phyloP scores from a whole-genome alignment of 768 basidiomycete genomes.

The Boletus reticulatus region DNA sequence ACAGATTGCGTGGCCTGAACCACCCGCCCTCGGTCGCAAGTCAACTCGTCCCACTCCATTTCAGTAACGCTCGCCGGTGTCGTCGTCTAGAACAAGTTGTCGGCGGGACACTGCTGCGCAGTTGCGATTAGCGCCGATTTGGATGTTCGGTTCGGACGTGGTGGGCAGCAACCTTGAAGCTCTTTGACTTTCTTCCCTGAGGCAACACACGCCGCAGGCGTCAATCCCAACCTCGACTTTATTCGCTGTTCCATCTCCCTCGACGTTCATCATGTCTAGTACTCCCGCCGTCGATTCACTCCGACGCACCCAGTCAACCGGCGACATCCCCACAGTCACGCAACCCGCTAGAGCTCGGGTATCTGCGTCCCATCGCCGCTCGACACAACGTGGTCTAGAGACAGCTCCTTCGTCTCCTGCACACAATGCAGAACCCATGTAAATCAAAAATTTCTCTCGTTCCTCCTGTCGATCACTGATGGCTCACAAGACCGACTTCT shows the following conservation, averaged over 20 bases:
- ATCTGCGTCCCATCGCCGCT: slow-evolving; percentile 29
- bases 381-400: slow-evolving; percentile 23
- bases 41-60: background rate
- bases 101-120: slow-evolving; percentile 9
- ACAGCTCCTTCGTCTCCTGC: slow-evolving; percentile 17
- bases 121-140: slow-evolving; percentile 16
- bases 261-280: slow-evolving; percentile 29
- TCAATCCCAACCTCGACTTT: slow-evolving; percentile 20
- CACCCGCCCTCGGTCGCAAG: background rate
- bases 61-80: background rate
- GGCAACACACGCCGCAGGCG: slow-evolving; percentile 29
- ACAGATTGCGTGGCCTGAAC: slow-evolving; percentile 4
- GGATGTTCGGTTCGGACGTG: slow-evolving; percentile 15
- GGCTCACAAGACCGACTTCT: slow-evolving; percentile 17
- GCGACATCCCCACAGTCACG: slow-evolving; percentile 28
- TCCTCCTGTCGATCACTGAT: slow-evolving; percentile 18
- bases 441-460: slow-evolving; percentile 9
- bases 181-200: slow-evolving; percentile 13
- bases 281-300: slow-evolving; percentile 29
- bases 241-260: slow-evolving; percentile 12
- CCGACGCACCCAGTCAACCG: slow-evolving; percentile 35
- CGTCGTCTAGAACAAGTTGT: background rate
- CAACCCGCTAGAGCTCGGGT: slow-evolving; percentile 28
- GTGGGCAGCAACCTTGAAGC: slow-evolving; percentile 16
- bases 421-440: slow-evolving; percentile 16